phyloP scores from a whole-genome alignment of 1,284 basidiomycete species.

The Coniferiporia sulphurascens region DNA sequence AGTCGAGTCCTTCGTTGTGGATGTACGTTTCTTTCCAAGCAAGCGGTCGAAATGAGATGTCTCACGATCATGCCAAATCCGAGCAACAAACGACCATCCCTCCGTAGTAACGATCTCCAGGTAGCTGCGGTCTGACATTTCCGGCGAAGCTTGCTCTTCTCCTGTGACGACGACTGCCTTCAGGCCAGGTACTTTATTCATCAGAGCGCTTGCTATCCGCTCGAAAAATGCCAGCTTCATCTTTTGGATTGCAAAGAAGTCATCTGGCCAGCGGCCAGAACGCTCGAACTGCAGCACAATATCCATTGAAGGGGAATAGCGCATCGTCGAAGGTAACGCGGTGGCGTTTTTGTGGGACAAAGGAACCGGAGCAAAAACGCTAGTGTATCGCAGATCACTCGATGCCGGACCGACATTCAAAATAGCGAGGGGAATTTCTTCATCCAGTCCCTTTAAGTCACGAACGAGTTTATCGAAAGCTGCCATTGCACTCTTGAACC shows the following conservation, averaged over 20 bases:
- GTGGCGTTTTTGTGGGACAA: constrained; percentile 40
- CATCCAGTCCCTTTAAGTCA: constrained; percentile 72
- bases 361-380: constrained; percentile 71
- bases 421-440: constrained; percentile 78
- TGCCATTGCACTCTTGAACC: constrained; percentile 73
- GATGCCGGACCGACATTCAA: constrained; percentile 74
- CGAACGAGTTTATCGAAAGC: constrained; percentile 83
- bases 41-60: constrained; percentile 73
- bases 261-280: constrained; percentile 93
- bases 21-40: constrained; percentile 40
- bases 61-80: constrained; percentile 89
- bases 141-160: constrained; percentile 41
- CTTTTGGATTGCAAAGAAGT: constrained; percentile 88
- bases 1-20: constrained; percentile 33
- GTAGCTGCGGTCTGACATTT: constrained; percentile 64
- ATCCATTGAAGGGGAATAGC: constrained; percentile 67
- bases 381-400: constrained; percentile 78
- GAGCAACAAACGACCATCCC: constrained; percentile 84
- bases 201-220: constrained; percentile 61
- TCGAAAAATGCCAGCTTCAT: constrained; percentile 94
- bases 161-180: constrained; percentile 57
- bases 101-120: constrained; percentile 78
- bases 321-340: constrained; percentile 49
- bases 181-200: constrained; percentile 46
- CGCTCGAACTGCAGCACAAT: constrained; percentile 85